Conservation (phyloP, 495 filamentous ascomycete genomes). For the Sporormia fimetaria region DNA sequence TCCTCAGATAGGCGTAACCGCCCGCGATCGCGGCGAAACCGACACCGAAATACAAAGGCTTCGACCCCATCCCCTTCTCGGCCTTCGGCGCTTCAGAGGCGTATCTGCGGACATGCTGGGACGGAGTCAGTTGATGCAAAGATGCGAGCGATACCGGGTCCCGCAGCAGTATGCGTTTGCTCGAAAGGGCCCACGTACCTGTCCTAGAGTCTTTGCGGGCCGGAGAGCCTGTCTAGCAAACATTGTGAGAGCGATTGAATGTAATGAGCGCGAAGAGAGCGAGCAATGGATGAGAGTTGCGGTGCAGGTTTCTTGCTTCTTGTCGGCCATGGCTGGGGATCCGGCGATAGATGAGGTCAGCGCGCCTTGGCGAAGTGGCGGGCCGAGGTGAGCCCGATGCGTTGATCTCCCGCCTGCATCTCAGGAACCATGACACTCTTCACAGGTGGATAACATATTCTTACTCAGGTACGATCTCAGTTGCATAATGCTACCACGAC, state of each 20-base stretch:
- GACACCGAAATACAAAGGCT: slow-evolving; percentile 13
- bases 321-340: no score
- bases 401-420: no score
- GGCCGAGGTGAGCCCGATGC: no score
- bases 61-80: slow-evolving; percentile 23
- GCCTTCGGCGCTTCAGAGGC: slow-evolving; percentile 30
- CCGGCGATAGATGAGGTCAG: no score
- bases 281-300: no score
- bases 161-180: neutral
- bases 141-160: neutral
- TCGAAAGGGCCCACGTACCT: slow-evolving; percentile 16
- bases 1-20: slow-evolving; percentile 25
- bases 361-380: no score
- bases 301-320: no score
- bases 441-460: no score
- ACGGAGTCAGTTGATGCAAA: slow-evolving; percentile 6
- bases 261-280: no score
- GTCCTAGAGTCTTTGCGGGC: slow-evolving; percentile 23
- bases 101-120: slow-evolving; percentile 34
- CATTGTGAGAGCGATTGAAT: slow-evolving; percentile 24
- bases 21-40: slow-evolving; percentile 23
- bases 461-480: no score
- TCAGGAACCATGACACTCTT: no score
- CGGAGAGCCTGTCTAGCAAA: slow-evolving; percentile 29
- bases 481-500: no score